A percentile compares a stretch with the other conserved stretches of the same genome.
Conservation (phyloP, 306 rosid genomes). For the Trifolium pratense region DNA sequence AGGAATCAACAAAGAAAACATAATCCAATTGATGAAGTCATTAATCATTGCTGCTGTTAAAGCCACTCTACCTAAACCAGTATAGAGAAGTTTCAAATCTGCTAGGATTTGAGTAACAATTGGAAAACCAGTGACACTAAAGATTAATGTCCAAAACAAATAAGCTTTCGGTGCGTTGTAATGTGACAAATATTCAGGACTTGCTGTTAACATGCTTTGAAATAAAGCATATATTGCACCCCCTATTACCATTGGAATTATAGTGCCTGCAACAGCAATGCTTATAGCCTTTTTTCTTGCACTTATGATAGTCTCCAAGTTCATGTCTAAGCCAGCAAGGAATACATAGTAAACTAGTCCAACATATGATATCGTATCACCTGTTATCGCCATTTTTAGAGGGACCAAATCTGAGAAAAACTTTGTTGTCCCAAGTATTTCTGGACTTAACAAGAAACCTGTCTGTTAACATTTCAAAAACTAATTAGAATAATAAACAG, state of each 20-base stretch:
- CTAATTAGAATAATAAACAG: neutral
- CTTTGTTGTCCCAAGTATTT: neutral
- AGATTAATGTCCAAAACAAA: constrained; percentile 44
- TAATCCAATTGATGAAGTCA: constrained; percentile 48
- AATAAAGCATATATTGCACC: constrained; percentile 7
- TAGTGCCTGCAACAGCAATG: constrained; percentile 39
- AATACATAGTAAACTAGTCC: constrained; percentile 47
- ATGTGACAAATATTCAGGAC: neutral
- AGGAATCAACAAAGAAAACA: constrained; percentile 43
- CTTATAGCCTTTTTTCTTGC: constrained; percentile 42
- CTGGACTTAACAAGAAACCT: constrained; percentile 42
- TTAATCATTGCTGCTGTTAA: constrained; percentile 45
- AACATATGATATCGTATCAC: constrained; percentile 41
- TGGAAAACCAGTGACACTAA: constrained; percentile 50
- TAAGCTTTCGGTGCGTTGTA: neutral
- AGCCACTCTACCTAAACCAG: constrained; percentile 46
- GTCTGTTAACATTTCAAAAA: constrained; percentile 35
- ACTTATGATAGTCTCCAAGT: constrained; percentile 37
- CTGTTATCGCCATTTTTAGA: neutral
- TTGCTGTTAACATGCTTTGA: neutral
- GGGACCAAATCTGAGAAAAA: neutral
- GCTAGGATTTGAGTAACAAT: constrained; percentile 48
- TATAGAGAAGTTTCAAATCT: constrained; percentile 53
- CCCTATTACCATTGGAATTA: constrained; percentile 49
- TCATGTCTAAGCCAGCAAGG: constrained; percentile 54